Conservation (phyloP, 306 rosid genomes). For the Vicia sativa region DNA sequence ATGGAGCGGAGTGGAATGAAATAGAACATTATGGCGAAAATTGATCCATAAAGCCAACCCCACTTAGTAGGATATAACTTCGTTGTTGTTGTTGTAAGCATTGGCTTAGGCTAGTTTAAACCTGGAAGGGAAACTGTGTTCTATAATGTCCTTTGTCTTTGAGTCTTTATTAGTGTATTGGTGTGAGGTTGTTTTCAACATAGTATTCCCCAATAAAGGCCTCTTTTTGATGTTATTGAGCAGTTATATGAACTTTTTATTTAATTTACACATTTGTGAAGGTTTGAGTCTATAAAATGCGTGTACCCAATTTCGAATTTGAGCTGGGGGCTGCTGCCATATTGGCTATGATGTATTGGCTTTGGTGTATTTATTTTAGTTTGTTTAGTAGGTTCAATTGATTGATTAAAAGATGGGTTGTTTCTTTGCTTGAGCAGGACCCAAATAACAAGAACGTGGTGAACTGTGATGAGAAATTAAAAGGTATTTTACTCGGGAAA, state of each 20-base stretch:
- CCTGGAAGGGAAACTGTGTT: no score
- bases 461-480: slow-evolving; percentile 79
- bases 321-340: slow-evolving; percentile 17
- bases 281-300: slow-evolving; percentile 20
- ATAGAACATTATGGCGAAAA: no score
- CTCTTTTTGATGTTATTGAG: slow-evolving; percentile 10
- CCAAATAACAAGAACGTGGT: slow-evolving; percentile 83
- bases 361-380: slow-evolving; percentile 9
- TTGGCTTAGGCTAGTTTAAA: not conserved
- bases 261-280: not conserved
- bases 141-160: no score
- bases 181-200: not conserved
- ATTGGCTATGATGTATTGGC: slow-evolving; percentile 6
- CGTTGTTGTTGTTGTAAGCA: no score
- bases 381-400: not conserved
- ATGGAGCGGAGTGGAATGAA: no score
- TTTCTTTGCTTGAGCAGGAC: slow-evolving; percentile 56
- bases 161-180: no score
- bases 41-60: no score
- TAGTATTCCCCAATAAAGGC: not conserved
- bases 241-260: not conserved
- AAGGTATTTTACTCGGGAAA: slow-evolving; percentile 72
- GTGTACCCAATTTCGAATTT: not conserved
- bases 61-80: no score
- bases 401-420: slow-evolving; percentile 26